Evolutionary conservation across 495 filamentous ascomycete genomes (phyloP).

Genomic region (Tuber borchii): DNA sequence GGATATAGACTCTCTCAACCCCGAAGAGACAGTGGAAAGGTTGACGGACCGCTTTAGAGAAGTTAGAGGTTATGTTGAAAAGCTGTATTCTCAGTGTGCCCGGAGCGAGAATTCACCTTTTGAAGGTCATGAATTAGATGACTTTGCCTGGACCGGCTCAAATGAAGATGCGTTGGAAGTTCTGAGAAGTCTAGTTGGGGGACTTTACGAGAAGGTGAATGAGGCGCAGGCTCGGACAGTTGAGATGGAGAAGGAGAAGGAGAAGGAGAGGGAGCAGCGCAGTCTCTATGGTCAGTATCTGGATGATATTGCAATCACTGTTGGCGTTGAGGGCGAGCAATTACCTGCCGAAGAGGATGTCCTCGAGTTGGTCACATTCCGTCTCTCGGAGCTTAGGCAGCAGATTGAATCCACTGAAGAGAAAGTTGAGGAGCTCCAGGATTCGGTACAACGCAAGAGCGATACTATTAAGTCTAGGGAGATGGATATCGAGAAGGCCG

Average conservation of each 20-base stretch:
- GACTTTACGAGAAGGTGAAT: slow-evolving; percentile 27
- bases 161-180: slow-evolving; percentile 31
- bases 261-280: slow-evolving; percentile 19
- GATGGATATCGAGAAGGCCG: slow-evolving; percentile 16
- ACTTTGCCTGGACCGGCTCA: slow-evolving; percentile 37
- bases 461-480: slow-evolving; percentile 23
- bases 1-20: slow-evolving; percentile 17
- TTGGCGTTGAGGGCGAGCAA: slow-evolving; percentile 10
- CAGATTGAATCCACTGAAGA: slow-evolving; percentile 24
- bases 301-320: slow-evolving; percentile 26
- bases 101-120: slow-evolving; percentile 23
- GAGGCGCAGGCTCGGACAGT: slow-evolving; percentile 9
- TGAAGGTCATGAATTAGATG: slow-evolving; percentile 23
- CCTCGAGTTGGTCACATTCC: slow-evolving; percentile 16
- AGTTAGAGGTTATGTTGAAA: slow-evolving; percentile 30
- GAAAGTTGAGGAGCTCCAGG: slow-evolving; percentile 27
- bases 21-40: slow-evolving; percentile 37
- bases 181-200: slow-evolving; percentile 23
- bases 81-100: slow-evolving; percentile 16
- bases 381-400: slow-evolving; percentile 24
- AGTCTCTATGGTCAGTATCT: slow-evolving; percentile 26
- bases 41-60: slow-evolving; percentile 37
- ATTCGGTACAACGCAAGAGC: slow-evolving; percentile 21
- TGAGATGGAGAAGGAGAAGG: slow-evolving; percentile 7
- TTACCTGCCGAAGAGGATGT: slow-evolving; percentile 11